Conservation (phyloP, 1,139 yeast species). For the Insectozyma bohioensis region DNA sequence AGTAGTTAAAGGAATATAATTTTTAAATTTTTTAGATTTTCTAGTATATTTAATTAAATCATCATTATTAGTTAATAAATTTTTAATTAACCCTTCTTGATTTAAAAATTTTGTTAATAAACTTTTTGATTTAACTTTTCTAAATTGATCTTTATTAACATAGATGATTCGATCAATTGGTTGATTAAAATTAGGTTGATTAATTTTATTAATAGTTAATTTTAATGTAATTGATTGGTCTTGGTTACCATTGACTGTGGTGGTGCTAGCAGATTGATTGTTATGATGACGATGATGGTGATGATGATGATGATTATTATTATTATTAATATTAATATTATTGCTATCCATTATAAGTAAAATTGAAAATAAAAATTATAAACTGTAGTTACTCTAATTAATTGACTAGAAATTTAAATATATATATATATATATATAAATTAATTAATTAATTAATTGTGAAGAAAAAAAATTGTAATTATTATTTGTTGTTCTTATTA, state of each 20-base stretch:
- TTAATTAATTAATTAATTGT: too few species aligned
- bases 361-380: too few species aligned
- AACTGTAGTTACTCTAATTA: too few species aligned
- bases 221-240: constrained; percentile 13
- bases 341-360: too few species aligned
- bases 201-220: constrained; percentile 12
- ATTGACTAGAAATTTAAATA: too few species aligned
- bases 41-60: constrained; percentile 21
- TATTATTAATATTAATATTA: too few species aligned
- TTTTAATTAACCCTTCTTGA: constrained; percentile 7
- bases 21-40: constrained; percentile 44
- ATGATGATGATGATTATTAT: background rate
- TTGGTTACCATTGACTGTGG: too few species aligned
- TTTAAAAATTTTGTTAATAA: constrained; percentile 17
- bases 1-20: constrained; percentile 39
- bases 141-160: constrained; percentile 14
- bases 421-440: too few species aligned
- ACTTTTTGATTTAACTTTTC: constrained; percentile 16
- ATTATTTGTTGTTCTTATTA: too few species aligned
- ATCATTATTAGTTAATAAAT: constrained; percentile 6
- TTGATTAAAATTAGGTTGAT: constrained; percentile 1
- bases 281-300: background rate
- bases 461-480: too few species aligned
- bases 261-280: too few species aligned
- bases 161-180: constrained; percentile 14